Base-by-base conservation (phyloP, 78 protist species). In the Chrysochromulina tobinii region DNA sequence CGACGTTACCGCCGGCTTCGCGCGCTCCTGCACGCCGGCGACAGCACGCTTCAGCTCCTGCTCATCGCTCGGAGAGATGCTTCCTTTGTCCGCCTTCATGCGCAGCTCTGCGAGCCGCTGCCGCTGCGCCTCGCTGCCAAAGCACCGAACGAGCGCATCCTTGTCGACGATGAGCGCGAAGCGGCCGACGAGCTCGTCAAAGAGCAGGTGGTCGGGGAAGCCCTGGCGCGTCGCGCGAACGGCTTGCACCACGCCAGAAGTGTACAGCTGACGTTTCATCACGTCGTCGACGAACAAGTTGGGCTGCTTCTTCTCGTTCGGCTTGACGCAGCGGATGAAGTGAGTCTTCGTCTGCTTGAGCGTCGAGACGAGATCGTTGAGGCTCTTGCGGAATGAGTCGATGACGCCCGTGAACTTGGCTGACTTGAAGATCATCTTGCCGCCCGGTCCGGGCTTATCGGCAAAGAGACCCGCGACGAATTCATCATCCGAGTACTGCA, bases 191-290 rank as follows among this genome's bases (percentile, higher is more conserved):
- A 98, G 96, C 81, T 92, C 66, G 27, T 93, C 95, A n/a, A 93
- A 98, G 23, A 68, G 90, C 55, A 93, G 94, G 23, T 98, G 95
- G 75, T 96, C 98, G 55, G 98, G 96, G 84, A 94, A 98, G 25
- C 99, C 99, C 17, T 99, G 98, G 48, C 99, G 94, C 18, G 99
- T 90, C 12, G 87, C 58, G n/a, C 23, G 25, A 38, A 79, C 61
- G 64, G 87, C 87, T 21, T 54, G 64, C 50, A 79, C 87, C 48
- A 79, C 87, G 14, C 87, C 87, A 38, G 64, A 20, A 6, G 87
- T 54, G 87, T 23, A 18, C 23, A 79, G 87, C 61, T 79, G 87
- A 2, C 87, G 87, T 15, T 0, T 0, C 64, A 54, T 54, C 17
- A 79, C 79, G 21, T n/a, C 54, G 7, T 1, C 20, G 21, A 7